Evolutionary conservation across 768 basidiomycete genomes (phyloP).

Genomic region (Leccinellum albellum): DNA sequence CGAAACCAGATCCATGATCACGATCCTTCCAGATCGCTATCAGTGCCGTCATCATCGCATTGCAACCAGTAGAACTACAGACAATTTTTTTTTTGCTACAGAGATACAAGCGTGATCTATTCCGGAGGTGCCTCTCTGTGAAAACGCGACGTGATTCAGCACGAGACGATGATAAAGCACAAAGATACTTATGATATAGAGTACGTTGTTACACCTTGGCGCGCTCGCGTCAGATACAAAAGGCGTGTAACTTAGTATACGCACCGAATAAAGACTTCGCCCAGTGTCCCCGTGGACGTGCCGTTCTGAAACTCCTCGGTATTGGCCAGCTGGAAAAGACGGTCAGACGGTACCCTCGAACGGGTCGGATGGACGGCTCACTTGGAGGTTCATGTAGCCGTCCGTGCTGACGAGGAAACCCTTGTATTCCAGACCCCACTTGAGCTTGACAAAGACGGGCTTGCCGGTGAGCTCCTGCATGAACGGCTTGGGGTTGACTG

Average conservation of each 20-base stretch:
- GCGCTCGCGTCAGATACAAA: slow-evolving; percentile 6
- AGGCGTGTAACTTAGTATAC: slow-evolving; percentile 25
- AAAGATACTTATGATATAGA: slow-evolving; percentile 83
- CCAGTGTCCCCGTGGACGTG: slow-evolving; percentile 91
- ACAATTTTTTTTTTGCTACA: slow-evolving; percentile 1
- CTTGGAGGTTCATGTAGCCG: slow-evolving; percentile 99
- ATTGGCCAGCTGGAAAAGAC: slow-evolving; percentile 61
- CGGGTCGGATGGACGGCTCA: slow-evolving; percentile 24
- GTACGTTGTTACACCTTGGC: slow-evolving; percentile 86
- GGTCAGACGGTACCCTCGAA: not conserved
- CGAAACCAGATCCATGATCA: not conserved
- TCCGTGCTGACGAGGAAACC: slow-evolving; percentile 98
- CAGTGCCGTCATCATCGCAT: not conserved
- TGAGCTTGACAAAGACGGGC: slow-evolving; percentile 89
- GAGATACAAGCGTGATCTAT: slow-evolving; percentile 17
- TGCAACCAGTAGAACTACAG: slow-evolving; percentile 12
- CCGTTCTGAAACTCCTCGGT: slow-evolving; percentile 98
- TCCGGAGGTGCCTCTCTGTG: slow-evolving; percentile 76
- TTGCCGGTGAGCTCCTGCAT: slow-evolving; percentile 98
- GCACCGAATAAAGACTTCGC: slow-evolving; percentile 97
- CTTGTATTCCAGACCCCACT: slow-evolving; percentile 99
- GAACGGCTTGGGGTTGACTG: slow-evolving; percentile 99
- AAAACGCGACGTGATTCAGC: slow-evolving; percentile 25
- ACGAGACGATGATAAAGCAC: not conserved
- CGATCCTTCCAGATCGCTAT: slow-evolving; percentile 6